Base-by-base conservation (phyloP, 164 flowering plant species). In the Vitis rotundifolia region DNA sequence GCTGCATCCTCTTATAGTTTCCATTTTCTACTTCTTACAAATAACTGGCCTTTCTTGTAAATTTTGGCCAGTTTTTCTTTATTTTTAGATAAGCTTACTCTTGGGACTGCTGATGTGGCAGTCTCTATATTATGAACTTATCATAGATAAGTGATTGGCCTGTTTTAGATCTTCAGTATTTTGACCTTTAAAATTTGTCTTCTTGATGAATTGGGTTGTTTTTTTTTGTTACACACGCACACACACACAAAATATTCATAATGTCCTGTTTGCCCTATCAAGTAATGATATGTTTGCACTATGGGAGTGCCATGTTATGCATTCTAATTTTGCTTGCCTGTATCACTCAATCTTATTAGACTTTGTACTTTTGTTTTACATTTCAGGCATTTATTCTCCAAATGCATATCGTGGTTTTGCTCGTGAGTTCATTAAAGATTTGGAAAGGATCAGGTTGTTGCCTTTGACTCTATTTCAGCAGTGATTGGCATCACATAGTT, bases 321-420 rank as follows among this genome's bases (percentile, higher is more conserved):
- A 64, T 19, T 64, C 11, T 11, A 3, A 11, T 13, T 53, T n/a
- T 11, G 13, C 56, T 31, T 13, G 15, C 49, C n/a, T 12, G 15
- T 47, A 22, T 68, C 6, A 12, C 49, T 16, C 37, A 29, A 8
- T 15, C 9, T 77, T 50, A 61, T 7, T 18, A 3, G 48, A 15
- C 10, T 49, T 59, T n/a, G 15, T 28, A 8, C 58, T 68, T 9
- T 10, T 15, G 72, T 64, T 10, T 53, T 70, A 54, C 26, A 57
- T 72, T 78, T 72, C 87, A 95, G 97, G 99, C 74, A 92, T 92
- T 77, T 95, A 95, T 82, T 95, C 99, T 47, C 99, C 98, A 56
- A 93, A 95, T 83, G 98, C 99, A 65, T 95, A 95, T 71, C 92
- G 98, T 72, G 99, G 99, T 64, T 95, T 91, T 88, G 99, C 98